phyloP scores from a whole-genome alignment of 257 asterid genomes.

The Solanum pinnatisectum region DNA sequence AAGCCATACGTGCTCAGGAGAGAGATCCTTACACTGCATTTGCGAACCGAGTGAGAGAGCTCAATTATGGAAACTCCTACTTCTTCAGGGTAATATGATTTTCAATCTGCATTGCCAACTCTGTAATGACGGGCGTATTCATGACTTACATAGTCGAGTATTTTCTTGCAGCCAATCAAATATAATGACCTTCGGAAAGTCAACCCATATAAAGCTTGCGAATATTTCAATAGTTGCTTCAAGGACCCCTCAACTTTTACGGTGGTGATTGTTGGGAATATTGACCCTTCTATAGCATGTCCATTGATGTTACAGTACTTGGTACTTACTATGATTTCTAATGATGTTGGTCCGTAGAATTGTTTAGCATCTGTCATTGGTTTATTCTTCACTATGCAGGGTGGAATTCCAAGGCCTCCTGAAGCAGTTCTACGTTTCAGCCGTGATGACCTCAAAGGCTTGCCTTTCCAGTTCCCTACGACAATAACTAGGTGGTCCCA shows the following conservation, averaged over 20 bases:
- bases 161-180: constrained; percentile 63
- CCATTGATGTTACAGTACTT: constrained; percentile 76
- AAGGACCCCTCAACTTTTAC: constrained; percentile 92
- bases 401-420: constrained; percentile 84
- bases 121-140: neutral
- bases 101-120: neutral
- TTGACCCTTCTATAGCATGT: constrained; percentile 69
- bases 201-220: constrained; percentile 81
- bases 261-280: constrained; percentile 82
- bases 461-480: constrained; percentile 82
- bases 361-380: constrained; percentile 5
- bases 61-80: constrained; percentile 88
- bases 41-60: constrained; percentile 82
- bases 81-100: constrained; percentile 65
- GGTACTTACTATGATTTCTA: constrained; percentile 34
- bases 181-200: constrained; percentile 65
- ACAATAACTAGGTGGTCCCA: constrained; percentile 53
- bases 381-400: constrained; percentile 37
- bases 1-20: constrained; percentile 91
- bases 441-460: constrained; percentile 83
- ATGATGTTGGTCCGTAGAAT: neutral
- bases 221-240: constrained; percentile 72
- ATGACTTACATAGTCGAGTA: neutral
- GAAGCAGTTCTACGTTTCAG: constrained; percentile 56
- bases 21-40: constrained; percentile 92